Conservation (phyloP, 2,329 filamentous ascomycete species). For the Aspergillus transmontanensis region DNA sequence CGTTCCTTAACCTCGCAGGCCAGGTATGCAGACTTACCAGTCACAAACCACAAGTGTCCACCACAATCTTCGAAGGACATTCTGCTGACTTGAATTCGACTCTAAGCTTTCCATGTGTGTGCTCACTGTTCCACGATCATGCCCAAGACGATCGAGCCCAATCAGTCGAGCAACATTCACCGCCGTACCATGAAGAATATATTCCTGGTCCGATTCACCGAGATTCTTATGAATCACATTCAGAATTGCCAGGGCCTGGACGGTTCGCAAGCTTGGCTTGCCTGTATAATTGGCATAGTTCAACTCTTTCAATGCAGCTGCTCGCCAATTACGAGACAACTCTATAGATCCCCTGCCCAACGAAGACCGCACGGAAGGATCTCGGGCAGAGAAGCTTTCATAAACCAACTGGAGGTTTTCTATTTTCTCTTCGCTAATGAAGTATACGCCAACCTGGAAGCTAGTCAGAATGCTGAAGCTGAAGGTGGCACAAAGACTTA, state of each 20-base stretch:
- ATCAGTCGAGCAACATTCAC: neutral
- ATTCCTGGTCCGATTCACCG: neutral
- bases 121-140: neutral
- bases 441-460: neutral
- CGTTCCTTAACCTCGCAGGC: neutral
- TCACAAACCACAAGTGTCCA: neutral
- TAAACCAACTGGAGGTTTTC: neutral
- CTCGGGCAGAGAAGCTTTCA: neutral
- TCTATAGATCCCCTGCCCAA: neutral
- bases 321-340: neutral
- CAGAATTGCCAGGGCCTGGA: neutral
- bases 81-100: neutral
- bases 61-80: neutral
- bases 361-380: neutral
- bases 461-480: neutral
- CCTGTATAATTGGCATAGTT: neutral
- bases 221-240: neutral
- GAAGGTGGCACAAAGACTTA: neutral
- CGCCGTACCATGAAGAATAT: neutral
- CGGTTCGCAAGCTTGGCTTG: neutral
- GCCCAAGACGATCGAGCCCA: neutral
- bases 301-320: neutral
- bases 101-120: neutral
- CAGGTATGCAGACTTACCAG: neutral
- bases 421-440: neutral